Evolutionary conservation across 148 eudicot species (phyloP).

Genomic region (Camellia granthamiana): DNA sequence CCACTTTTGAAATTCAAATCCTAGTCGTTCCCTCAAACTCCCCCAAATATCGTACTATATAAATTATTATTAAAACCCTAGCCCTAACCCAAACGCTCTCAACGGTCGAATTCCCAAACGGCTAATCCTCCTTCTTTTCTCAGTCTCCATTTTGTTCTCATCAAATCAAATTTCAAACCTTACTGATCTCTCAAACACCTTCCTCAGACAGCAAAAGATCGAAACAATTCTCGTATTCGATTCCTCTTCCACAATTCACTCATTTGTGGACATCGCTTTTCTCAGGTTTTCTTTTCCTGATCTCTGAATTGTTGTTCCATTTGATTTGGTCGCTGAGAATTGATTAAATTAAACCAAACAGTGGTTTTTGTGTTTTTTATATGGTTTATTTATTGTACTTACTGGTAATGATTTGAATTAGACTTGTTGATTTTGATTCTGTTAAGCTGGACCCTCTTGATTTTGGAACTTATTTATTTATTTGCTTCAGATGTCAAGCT

Average conservation of each 20-base stretch:
- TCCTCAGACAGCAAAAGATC: background rate
- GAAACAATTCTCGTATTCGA: background rate
- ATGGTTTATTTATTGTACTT: background rate
- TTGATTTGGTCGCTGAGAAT: background rate
- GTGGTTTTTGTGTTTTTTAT: background rate
- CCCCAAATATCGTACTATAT: background rate
- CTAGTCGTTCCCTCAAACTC: background rate
- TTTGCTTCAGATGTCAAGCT: conserved; percentile 1
- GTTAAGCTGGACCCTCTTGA: background rate
- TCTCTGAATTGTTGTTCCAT: background rate
- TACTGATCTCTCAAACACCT: background rate
- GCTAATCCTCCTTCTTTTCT: background rate
- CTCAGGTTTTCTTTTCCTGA: conserved; percentile 2
- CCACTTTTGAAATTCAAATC: conserved; percentile 19
- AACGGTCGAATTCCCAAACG: conserved; percentile 22
- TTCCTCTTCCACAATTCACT: background rate
- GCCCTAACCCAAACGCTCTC: background rate
- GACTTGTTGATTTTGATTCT: background rate
- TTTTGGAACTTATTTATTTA: background rate
- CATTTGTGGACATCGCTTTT: background rate
- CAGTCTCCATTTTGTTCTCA: background rate
- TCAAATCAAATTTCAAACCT: background rate
- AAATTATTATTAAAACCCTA: background rate
- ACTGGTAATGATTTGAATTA: background rate
- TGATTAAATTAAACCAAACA: background rate